Percentiles rank a stretch among this genome's conserved stretches.
Evolutionary conservation across 441 rosid genomes (phyloP).

Genomic region (Corymbia citriodora): DNA sequence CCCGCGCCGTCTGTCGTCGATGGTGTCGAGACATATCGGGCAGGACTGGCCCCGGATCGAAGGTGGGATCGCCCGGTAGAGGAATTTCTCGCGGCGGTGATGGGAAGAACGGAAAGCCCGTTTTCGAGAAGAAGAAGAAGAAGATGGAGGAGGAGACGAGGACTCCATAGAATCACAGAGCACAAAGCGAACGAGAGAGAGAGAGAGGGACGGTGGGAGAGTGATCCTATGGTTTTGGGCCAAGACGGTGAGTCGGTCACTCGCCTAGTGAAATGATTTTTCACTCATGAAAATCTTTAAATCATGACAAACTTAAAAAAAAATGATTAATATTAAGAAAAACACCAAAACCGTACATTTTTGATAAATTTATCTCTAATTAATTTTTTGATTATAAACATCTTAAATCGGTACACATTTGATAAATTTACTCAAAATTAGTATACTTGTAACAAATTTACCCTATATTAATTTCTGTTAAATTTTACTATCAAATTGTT

Average conservation of each 20-base stretch:
- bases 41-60: conserved; percentile 42
- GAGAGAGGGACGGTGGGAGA: neutral
- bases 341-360: no score
- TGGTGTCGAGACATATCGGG: conserved; percentile 46
- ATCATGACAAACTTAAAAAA: no score
- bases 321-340: no score
- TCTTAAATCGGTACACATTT: no score
- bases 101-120: neutral
- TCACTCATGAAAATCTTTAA: no score
- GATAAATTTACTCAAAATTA: no score
- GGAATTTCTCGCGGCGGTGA: conserved; percentile 19
- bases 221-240: neutral
- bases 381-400: no score
- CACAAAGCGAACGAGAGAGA: neutral
- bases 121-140: neutral
- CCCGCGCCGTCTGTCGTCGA: conserved; percentile 20
- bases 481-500: no score
- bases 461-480: no score
- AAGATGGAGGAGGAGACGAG: neutral
- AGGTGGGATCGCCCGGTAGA: conserved; percentile 19
- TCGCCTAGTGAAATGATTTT: neutral
- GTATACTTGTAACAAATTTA: no score
- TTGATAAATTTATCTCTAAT: no score
- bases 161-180: neutral
- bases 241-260: neutral